Evolutionary conservation across 1,284 basidiomycete species (phyloP), one percentile per base, ranked within the genome.

Genomic region (Porphyrellus sp.): DNA sequence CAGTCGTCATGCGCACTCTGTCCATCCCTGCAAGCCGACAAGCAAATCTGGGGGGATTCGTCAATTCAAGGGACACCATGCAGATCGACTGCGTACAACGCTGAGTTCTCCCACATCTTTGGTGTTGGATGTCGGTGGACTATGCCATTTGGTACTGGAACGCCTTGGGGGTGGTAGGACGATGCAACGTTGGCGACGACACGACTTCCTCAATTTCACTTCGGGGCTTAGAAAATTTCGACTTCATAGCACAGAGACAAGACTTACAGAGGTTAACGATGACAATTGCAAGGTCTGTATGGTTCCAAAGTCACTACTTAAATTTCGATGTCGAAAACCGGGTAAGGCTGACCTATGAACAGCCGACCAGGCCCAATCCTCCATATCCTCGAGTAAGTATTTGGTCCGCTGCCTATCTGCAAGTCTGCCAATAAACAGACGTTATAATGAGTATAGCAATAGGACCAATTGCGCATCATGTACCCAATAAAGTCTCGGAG

Each of bases 401-500:
- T 64, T 24, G 65, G 61, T 8, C 49, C 50, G 0, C 20, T 21
- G 3, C 54, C 51, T 11, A 3, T 54, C 25, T 55, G 52, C 46
- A 67, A 47, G 41, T 67, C 66, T 68, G 7, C 15, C 9, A 16
- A 33, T 24, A 15, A 42, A 42, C 24, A 2, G 24, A 37, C 9
- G 34, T 39, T 8, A 37, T 12, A 8, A 47, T 33, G 6, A 27
- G 15, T 25, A 21, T 5, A 18, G 8, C 13, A 12, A 25, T 4
- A 9, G 23, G 8, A 1, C 24, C 3, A n/a, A 38, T 28, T 13
- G 11, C 9, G 16, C 13, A 28, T 35, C 8, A 51, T 53, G 45
- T 45, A 65, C 65, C 63, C 24, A 70, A 46, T 1, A 70, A 45
- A 6, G 41, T 58, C 21, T 68, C 68, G 1, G 65, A 69, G n/a